Base-by-base conservation (phyloP, 2,329 filamentous ascomycete genomes). In the Madurella mycetomatis region DNA sequence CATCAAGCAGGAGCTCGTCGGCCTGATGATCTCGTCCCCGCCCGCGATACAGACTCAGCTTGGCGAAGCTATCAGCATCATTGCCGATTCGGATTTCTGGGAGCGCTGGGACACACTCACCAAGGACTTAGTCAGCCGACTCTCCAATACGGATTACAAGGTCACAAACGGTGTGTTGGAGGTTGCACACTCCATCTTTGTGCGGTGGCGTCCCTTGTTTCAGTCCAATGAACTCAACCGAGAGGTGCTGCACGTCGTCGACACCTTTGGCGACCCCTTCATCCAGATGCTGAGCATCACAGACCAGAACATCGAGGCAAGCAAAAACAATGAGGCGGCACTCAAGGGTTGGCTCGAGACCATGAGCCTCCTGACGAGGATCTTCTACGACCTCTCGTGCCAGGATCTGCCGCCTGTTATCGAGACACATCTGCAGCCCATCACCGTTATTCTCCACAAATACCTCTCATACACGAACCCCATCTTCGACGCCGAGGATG, bases 71-170 rank as follows among this genome's bases (percentile, higher is more conserved):
- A 95, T 97, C 71, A 96, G 92, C 73, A 84, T 95, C 64, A 97
- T 99, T 66, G 94, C 94, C 57, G 92, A 97, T 73, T 97, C 92
- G 62, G 94, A 99, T 71, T 99, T 99, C 72, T 99, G 88, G 87
- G 80, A 88, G 71, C 82, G 88, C 66, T 99, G 94, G 94, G 88
- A 97, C 67, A 96, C 92, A n/a, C 79, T 99, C 56, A 92, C 95
- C 50, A 83, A 88, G 81, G 92, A 99, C 71, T 85, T 99, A 55
- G 91, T 96, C 62, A 89, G 87, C 47, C 86, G 92, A 46, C 82
- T 99, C 59, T 92, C 90, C 2, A 79, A 86, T 12, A 85, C 87
- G 63, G 88, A 97, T 69, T 84, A 87, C 56, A 85, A 86, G 61
- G 80, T 91, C 69, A 99, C 97, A 72, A 90, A 92, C 65, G 95